phyloP scores from a whole-genome alignment of 2,329 filamentous ascomycete genomes.

The Penicillium sp. region DNA sequence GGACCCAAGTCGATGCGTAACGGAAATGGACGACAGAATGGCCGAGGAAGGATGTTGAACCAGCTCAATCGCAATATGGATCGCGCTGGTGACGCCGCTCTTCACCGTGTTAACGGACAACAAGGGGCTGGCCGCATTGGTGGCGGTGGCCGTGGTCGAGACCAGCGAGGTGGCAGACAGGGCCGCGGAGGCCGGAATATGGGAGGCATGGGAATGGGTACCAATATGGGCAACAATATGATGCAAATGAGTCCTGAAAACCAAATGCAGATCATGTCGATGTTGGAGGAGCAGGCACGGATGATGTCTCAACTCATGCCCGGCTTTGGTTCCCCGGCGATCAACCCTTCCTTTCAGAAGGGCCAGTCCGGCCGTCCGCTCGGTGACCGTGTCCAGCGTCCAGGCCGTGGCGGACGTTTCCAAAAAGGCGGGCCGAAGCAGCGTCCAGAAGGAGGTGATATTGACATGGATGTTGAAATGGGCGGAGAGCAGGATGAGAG shows the following conservation, averaged over 20 bases:
- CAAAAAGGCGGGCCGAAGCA: slow-evolving; percentile 43
- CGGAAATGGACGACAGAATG: slow-evolving; percentile 50
- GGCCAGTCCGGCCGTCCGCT: slow-evolving; percentile 56
- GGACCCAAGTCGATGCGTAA: slow-evolving; percentile 94
- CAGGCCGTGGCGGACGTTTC: slow-evolving; percentile 52
- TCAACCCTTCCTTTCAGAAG: slow-evolving; percentile 52
- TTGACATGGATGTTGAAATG: slow-evolving; percentile 40
- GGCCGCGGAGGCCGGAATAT: slow-evolving; percentile 46
- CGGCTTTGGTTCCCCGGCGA: slow-evolving; percentile 50
- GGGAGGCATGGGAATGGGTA: slow-evolving; percentile 36
- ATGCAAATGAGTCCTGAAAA: slow-evolving; percentile 61
- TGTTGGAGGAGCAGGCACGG: slow-evolving; percentile 80
- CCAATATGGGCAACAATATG: slow-evolving; percentile 42
- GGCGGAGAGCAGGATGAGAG: slow-evolving; percentile 50
- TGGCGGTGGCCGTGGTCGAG: slow-evolving; percentile 68
- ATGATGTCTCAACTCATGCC: slow-evolving; percentile 73
- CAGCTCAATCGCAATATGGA: slow-evolving; percentile 82
- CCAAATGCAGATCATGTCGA: slow-evolving; percentile 67
- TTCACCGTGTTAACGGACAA: slow-evolving; percentile 73
- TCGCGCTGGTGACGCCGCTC: slow-evolving; percentile 65
- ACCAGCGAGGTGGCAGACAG: slow-evolving; percentile 65
- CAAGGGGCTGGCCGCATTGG: slow-evolving; percentile 76
- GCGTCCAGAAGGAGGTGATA: slow-evolving; percentile 27
- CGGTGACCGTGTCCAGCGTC: slow-evolving; percentile 64
- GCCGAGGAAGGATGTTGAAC: slow-evolving; percentile 75